Evolutionary conservation across 257 asterid species (phyloP).

Genomic region (Dorcoceras hygrometricum): DNA sequence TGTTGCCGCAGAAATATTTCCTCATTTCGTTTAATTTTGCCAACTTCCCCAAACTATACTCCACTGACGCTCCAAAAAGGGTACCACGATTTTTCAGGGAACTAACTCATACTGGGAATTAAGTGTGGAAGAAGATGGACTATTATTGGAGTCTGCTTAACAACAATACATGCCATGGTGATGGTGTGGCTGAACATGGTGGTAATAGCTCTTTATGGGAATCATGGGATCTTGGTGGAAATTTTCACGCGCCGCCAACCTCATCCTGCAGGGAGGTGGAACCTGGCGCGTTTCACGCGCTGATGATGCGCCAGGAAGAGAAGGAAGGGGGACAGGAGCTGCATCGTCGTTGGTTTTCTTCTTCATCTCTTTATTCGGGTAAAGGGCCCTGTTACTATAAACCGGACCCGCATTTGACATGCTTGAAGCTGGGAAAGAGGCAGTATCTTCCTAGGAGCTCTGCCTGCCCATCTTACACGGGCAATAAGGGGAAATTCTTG

Average conservation of each 20-base stretch:
- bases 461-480: not conserved
- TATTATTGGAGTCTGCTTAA: slow-evolving; percentile 40
- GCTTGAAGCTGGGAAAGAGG: slow-evolving; percentile 64
- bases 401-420: slow-evolving; percentile 44
- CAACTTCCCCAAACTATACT: slow-evolving; percentile 18
- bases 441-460: slow-evolving; percentile 28
- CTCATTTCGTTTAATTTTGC: slow-evolving; percentile 13
- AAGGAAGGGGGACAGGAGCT: not conserved
- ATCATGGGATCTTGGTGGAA: slow-evolving; percentile 24
- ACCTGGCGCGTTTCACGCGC: slow-evolving; percentile 21
- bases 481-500: slow-evolving; percentile 37
- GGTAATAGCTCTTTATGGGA: slow-evolving; percentile 16
- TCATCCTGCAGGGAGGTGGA: not conserved
- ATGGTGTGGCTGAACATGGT: slow-evolving; percentile 23
- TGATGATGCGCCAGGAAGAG: slow-evolving; percentile 19
- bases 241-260: slow-evolving; percentile 7
- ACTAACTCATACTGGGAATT: too few species aligned
- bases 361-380: not conserved
- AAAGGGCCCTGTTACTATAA: slow-evolving; percentile 8
- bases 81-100: too few species aligned
- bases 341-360: not conserved
- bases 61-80: too few species aligned
- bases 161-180: slow-evolving; percentile 9
- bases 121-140: too few species aligned
- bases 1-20: slow-evolving; percentile 11